Evolutionary conservation across 129 eudicot genomes (phyloP).

Genomic region (Logfia minima): DNA sequence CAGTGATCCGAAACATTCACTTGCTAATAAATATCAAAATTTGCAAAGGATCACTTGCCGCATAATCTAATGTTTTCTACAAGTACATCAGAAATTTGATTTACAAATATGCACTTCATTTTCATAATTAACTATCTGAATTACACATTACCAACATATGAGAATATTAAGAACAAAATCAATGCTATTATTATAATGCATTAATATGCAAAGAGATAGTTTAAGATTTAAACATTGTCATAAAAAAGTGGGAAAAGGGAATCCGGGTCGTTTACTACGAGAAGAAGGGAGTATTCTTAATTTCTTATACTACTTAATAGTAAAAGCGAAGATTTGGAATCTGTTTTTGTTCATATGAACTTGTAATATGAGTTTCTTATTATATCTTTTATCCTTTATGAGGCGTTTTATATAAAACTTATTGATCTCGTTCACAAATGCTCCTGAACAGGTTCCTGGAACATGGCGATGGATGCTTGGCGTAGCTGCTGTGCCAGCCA

Average conservation of each 20-base stretch:
- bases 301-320: background rate
- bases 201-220: background rate
- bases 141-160: background rate
- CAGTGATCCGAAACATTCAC: too few relatives aligned
- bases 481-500: conserved; percentile 77
- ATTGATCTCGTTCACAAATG: conserved; percentile 2
- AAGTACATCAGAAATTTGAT: background rate
- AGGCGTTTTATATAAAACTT: background rate
- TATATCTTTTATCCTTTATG: conserved; percentile 16
- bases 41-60: too few relatives aligned
- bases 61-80: background rate
- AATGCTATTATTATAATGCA: background rate
- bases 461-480: conserved; percentile 98
- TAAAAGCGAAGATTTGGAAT: background rate
- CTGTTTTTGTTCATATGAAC: conserved; percentile 18
- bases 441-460: conserved; percentile 52
- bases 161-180: conserved; percentile 1
- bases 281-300: conserved; percentile 18
- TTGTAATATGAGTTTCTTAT: conserved; percentile 15
- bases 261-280: conserved; percentile 6
- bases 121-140: background rate
- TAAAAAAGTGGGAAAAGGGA: background rate
- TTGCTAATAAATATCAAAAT: too few relatives aligned
- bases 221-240: conserved; percentile 3
- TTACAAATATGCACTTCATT: conserved; percentile 8